These are phyloP conservation scores for Neonectria hederae DNA, from an alignment of 2,329 filamentous ascomycete genomes.

Conservation along the genomic window DNA sequence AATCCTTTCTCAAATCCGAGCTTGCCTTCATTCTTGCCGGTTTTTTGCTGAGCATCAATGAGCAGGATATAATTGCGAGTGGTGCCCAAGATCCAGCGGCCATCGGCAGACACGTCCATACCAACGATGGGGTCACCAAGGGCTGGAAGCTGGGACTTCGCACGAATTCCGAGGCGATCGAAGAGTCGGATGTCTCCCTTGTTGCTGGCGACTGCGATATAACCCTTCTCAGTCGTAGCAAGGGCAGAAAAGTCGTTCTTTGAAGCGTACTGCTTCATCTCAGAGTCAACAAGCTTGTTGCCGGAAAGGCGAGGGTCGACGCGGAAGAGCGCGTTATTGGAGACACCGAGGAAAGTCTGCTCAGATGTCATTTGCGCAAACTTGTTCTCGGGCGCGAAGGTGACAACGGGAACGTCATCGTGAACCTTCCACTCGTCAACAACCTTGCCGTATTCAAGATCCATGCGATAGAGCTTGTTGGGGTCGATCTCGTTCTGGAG, in stretches of 20 bases:
- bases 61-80: slow-evolving; percentile 94
- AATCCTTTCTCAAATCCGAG: slow-evolving; percentile 97
- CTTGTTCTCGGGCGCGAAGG: slow-evolving; percentile 96
- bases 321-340: slow-evolving; percentile 90
- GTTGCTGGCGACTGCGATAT: slow-evolving; percentile 95
- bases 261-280: slow-evolving; percentile 94
- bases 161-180: slow-evolving; percentile 94
- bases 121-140: slow-evolving; percentile 95
- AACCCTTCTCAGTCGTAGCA: slow-evolving; percentile 94
- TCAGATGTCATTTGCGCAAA: slow-evolving; percentile 97
- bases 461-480: slow-evolving; percentile 95
- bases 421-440: slow-evolving; percentile 99
- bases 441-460: slow-evolving; percentile 96
- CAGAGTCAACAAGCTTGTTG: slow-evolving; percentile 89
- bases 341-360: slow-evolving; percentile 94
- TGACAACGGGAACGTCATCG: slow-evolving; percentile 91
- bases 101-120: slow-evolving; percentile 93
- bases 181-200: slow-evolving; percentile 98
- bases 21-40: slow-evolving; percentile 96
- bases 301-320: slow-evolving; percentile 91
- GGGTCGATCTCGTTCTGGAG: slow-evolving; percentile 85
- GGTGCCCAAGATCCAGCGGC: slow-evolving; percentile 93
- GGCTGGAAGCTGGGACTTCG: slow-evolving; percentile 95
- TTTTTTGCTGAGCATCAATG: slow-evolving; percentile 89
- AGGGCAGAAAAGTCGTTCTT: slow-evolving; percentile 98